Base-by-base conservation (phyloP, 192 early-diverging fungal genomes). In the Chytriomyces sp. region DNA sequence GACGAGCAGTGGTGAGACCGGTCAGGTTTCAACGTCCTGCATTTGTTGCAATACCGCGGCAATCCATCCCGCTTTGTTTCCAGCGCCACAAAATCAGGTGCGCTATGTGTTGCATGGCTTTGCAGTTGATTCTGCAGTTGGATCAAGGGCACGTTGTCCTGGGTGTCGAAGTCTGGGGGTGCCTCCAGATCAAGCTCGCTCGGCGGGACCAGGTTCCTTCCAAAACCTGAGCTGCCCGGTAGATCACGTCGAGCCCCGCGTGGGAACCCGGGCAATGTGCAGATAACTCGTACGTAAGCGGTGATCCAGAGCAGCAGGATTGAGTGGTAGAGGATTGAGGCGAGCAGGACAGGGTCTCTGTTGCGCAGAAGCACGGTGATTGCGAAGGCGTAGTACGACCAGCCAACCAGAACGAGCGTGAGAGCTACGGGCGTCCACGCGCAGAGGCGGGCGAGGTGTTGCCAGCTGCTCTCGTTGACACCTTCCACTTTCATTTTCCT, bases 1-100 rank as follows among this genome's bases (percentile, higher is more conserved):
- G 70, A 59, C 12, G 71, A 72, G 72, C 85, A 86, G 68, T 86
- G 85, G 63, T 86, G 85, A 3, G 73, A 68, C 32, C 85, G 64
- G 49, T 84, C 82, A 4, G 85, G 82, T 64, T 86, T 86, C 59
- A 65, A 77, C 28, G 59, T 49, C 12, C 69, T 36, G 69, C 85
- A 86, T 54, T 82, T 84, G 6, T 72, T 63, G 72, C 85, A 86
- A 44, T 39, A 86, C 44, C 85, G 71, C 14, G 30, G 52, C 31
- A 14, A 53, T 0, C 84, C 84, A 62, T 83, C 78, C 19, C 63
- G 32, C 53, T 83, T 84, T 30, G 67, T 70, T 64, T 85, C 80
- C n/a, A 84, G 39, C 17, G 76, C 33, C 8, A 58, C 49, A 39
- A 76, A 73, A 12, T 54, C 12, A n/a, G 49, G 65, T 3, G 17